Conservation (phyloP, 1,139 yeast species). For the Scheffersomyces stambukii region DNA sequence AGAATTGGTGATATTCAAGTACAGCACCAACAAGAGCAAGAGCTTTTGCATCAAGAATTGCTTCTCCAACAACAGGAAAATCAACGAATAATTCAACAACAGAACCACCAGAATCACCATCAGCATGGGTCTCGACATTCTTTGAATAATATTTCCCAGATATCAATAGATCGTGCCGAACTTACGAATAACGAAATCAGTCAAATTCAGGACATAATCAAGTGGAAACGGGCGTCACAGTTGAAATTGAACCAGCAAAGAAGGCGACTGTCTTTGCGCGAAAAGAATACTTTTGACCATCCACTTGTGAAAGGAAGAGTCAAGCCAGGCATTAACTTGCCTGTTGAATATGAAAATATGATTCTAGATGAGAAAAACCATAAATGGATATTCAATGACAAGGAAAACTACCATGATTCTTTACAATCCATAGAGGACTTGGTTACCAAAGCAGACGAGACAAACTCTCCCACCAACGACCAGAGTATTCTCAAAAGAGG, state of each 20-base stretch:
- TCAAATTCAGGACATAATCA: conserved; percentile 12
- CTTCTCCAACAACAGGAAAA: no score
- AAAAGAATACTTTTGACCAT: no score
- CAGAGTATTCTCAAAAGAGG: conserved; percentile 13
- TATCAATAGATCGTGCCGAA: conserved; percentile 20
- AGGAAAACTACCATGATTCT: conserved; percentile 28
- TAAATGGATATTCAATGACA: conserved; percentile 35
- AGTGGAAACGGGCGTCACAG: conserved; percentile 40
- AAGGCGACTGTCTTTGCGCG: no score
- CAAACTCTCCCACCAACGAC: conserved; percentile 1
- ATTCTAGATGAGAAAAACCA: conserved; percentile 33
- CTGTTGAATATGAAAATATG: conserved; percentile 38
- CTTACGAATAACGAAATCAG: conserved; percentile 18
- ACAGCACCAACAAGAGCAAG: no score
- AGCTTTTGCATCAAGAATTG: no score
- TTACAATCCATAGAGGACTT: conserved; percentile 46
- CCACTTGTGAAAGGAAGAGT: conserved; percentile 25
- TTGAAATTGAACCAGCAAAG: conserved; percentile 14
- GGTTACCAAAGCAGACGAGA: conserved; percentile 13
- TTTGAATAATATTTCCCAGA: conserved; percentile 11
- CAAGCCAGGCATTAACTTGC: conserved; percentile 32
- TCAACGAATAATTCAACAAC: conserved; percentile 1
- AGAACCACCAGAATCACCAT: conserved; percentile 1
- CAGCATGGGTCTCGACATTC: no score
- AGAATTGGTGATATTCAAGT: no score